Conservation (phyloP, 202 grass and related monocot genomes). For the Miscanthus sacchariflorus region DNA sequence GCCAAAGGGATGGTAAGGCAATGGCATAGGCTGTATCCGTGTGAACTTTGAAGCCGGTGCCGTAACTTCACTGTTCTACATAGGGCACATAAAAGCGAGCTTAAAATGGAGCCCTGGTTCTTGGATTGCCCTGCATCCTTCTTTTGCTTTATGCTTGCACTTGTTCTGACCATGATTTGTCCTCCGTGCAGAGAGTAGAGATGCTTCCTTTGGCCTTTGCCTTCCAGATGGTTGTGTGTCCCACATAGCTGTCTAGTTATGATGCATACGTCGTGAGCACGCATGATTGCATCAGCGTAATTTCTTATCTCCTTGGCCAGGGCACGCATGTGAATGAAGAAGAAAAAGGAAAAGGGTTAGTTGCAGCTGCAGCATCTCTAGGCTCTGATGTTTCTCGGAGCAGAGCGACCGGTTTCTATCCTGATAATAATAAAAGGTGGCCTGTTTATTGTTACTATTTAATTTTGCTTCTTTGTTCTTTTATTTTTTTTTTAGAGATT, state of each 20-base stretch:
- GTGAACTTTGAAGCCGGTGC: conserved; percentile 56
- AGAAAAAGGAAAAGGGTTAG: conserved; percentile 3
- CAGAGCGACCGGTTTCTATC: neutral
- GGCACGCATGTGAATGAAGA: neutral
- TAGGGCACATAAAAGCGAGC: conserved; percentile 41
- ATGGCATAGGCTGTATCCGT: conserved; percentile 32
- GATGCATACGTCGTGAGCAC: conserved; percentile 48
- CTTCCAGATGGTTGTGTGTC: conserved; percentile 38
- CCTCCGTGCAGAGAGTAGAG: neutral
- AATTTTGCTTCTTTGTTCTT: neutral
- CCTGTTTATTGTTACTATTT: neutral
- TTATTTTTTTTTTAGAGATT: too few species aligned
- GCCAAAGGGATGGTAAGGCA: conserved; percentile 52
- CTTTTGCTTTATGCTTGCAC: conserved; percentile 44
- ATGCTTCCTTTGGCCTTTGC: conserved; percentile 12
- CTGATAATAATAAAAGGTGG: neutral
- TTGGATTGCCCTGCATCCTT: neutral
- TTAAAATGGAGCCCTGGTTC: conserved; percentile 33
- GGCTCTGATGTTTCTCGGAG: conserved; percentile 4
- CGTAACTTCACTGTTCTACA: conserved; percentile 55
- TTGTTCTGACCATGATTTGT: conserved; percentile 22
- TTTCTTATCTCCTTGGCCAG: conserved; percentile 10
- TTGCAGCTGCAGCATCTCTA: conserved; percentile 15
- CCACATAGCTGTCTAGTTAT: conserved; percentile 31
- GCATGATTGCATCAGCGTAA: conserved; percentile 49